Conservation (phyloP, 805 yeast genomes). For the Kodamaea hsintzibuensis region DNA sequence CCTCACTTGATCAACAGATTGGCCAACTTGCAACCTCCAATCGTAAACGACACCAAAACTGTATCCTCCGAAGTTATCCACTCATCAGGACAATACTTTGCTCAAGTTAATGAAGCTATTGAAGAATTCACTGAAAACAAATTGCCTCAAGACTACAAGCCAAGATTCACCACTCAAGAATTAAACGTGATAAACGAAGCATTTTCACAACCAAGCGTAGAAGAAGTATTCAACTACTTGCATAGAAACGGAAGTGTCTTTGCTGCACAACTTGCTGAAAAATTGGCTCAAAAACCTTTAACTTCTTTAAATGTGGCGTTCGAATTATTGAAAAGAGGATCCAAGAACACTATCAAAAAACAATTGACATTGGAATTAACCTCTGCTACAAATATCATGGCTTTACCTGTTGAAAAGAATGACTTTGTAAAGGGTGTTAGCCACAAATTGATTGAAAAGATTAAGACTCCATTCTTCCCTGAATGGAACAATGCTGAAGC, state of each 20-base stretch:
- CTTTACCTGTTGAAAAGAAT: conserved; percentile 48
- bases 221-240: conserved; percentile 57
- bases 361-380: conserved; percentile 73
- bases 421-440: conserved; percentile 74
- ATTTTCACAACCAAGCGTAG: conserved; percentile 55
- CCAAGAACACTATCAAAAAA: conserved; percentile 55
- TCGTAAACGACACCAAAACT: conserved; percentile 31
- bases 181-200: conserved; percentile 66
- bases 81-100: conserved; percentile 43
- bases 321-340: conserved; percentile 64
- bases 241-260: conserved; percentile 60
- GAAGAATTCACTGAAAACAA: conserved; percentile 72
- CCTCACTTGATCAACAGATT: conserved; percentile 64
- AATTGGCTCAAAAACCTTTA: conserved; percentile 67
- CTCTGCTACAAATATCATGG: conserved; percentile 72
- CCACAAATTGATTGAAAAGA: conserved; percentile 61
- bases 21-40: conserved; percentile 54
- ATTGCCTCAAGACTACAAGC: conserved; percentile 62
- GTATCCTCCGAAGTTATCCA: conserved; percentile 20
- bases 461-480: conserved; percentile 51
- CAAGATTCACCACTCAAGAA: conserved; percentile 55
- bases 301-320: conserved; percentile 75
- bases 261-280: conserved; percentile 57
- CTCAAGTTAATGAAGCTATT: conserved; percentile 67
- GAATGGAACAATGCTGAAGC: conserved; percentile 39